Evolutionary conservation across 2,329 filamentous ascomycete genomes (phyloP), one percentile per base, ranked within the genome.

Genomic region (Fusarium pilosicola): DNA sequence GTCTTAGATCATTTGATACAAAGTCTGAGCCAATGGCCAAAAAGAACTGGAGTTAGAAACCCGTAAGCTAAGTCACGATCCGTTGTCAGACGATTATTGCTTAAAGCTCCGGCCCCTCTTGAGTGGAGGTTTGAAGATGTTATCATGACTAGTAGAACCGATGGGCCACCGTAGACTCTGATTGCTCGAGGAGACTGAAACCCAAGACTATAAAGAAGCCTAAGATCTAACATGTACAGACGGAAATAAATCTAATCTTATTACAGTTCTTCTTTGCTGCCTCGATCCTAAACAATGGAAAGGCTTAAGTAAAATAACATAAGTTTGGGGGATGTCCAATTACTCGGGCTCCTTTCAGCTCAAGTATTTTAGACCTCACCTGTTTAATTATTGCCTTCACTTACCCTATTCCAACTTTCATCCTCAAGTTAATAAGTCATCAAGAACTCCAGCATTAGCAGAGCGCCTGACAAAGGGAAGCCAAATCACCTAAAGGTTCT

Each of bases 1-100:
- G 65, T 54, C 55, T 68, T 68, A 38, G 48, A 68, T 62, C 55
- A 51, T 55, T 39, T 22, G 44, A 46, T 39, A 7, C 54, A 30
- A 22, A 44, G 22, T 22, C 32, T n/a, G 57, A 45, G 15, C 51
- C 45, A 65, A 54, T 54, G 2, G 6, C 15, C 30, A 14, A 38
- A 15, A 4, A 22, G 9, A 39, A 34, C 18, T 17, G 28, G 15
- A 44, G n/a, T 18, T 17, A 30, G 6, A 24, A 65, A 28, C 36
- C 41, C 36, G 17, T 52, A 28, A 54, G 8, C 46, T 42, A 64
- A 48, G 39, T 13, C 32, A n/a, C 22, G 30, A 30, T 65, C 45
- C 34, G 36, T 58, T 26, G 46, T 54, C 32, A n/a, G 32, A 39
- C 11, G 34, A 24, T 30, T 38, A 20, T 30, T 57, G n/a, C 51